These are phyloP conservation scores for Erysimum pusillum DNA, from an alignment of 441 rosid species.

Conservation along the genomic window DNA sequence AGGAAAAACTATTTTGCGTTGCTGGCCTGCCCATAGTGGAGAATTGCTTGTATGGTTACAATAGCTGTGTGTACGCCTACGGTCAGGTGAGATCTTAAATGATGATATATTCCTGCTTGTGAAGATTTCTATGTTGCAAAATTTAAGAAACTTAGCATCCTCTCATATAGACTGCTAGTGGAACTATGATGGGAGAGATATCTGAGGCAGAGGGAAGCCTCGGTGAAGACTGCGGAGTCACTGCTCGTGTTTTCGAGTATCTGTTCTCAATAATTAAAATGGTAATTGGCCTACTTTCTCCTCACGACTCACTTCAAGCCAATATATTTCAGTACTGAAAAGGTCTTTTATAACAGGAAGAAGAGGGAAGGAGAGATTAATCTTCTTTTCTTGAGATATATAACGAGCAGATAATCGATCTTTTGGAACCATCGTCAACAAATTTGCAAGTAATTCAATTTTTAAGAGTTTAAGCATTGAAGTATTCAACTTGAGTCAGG, in stretches of 20 bases:
- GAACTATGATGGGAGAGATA: conserved; percentile 97
- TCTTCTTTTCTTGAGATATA: conserved; percentile 96
- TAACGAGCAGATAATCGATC: conserved; percentile 93
- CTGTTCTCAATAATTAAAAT: conserved; percentile 77
- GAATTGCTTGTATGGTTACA: conserved; percentile 95
- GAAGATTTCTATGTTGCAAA: conserved; percentile 16
- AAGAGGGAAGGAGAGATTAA: conserved; percentile 80
- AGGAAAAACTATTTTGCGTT: conserved; percentile 82
- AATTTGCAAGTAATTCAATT: conserved; percentile 77
- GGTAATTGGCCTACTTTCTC: conserved; percentile 50
- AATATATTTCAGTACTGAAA: conserved; percentile 15
- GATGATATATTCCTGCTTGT: conserved; percentile 19
- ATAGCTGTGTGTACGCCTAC: conserved; percentile 93
- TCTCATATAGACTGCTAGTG: conserved; percentile 90
- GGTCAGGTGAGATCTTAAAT: conserved; percentile 75
- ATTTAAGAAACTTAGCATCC: conserved; percentile 20
- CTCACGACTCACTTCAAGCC: not conserved
- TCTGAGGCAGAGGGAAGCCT: conserved; percentile 62
- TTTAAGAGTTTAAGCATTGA: conserved; percentile 33
- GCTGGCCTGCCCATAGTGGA: conserved; percentile 97
- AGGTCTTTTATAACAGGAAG: conserved; percentile 64
- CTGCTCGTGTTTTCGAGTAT: conserved; percentile 86
- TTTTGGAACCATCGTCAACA: conserved; percentile 89
- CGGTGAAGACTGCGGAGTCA: conserved; percentile 80
- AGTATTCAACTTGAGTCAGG: conserved; percentile 56